Evolutionary conservation across 164 flowering plant genomes (phyloP).

Genomic region (Nymphaea colorata): DNA sequence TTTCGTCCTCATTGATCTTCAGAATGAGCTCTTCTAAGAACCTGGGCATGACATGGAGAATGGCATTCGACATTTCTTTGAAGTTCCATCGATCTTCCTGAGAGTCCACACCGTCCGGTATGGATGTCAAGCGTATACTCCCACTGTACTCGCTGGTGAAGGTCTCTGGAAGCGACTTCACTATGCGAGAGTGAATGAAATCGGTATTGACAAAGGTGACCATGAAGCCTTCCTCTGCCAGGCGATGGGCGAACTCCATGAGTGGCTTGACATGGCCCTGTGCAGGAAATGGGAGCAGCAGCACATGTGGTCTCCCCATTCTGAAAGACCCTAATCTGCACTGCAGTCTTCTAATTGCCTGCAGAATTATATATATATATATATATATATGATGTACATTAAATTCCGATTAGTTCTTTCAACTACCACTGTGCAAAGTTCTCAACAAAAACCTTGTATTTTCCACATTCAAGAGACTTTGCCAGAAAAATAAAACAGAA

Average conservation of each 20-base stretch:
- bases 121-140: slow-evolving; percentile 11
- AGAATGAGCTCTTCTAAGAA: slow-evolving; percentile 19
- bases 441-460: too few relatives aligned
- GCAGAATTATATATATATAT: too few relatives aligned
- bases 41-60: slow-evolving; percentile 11
- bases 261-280: slow-evolving; percentile 21
- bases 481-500: too few relatives aligned
- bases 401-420: too few relatives aligned
- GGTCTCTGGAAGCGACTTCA: not conserved
- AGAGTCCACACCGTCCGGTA: slow-evolving; percentile 24
- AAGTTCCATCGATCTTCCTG: slow-evolving; percentile 14
- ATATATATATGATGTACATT: too few relatives aligned
- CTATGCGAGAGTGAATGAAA: not conserved
- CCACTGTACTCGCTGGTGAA: too few relatives aligned
- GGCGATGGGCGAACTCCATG: slow-evolving; percentile 15
- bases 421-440: too few relatives aligned
- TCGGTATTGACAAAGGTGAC: slow-evolving; percentile 10
- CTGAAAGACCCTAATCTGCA: too few relatives aligned
- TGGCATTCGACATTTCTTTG: not conserved
- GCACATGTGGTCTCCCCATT: slow-evolving; percentile 14
- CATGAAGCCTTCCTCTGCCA: slow-evolving; percentile 17
- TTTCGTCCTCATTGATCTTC: not conserved
- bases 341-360: too few relatives aligned
- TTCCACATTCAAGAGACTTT: too few relatives aligned
- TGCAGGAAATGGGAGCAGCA: slow-evolving; percentile 13